These are phyloP conservation scores for Acmispon strigosus DNA, from an alignment of 306 rosid species.

Conservation along the genomic window DNA sequence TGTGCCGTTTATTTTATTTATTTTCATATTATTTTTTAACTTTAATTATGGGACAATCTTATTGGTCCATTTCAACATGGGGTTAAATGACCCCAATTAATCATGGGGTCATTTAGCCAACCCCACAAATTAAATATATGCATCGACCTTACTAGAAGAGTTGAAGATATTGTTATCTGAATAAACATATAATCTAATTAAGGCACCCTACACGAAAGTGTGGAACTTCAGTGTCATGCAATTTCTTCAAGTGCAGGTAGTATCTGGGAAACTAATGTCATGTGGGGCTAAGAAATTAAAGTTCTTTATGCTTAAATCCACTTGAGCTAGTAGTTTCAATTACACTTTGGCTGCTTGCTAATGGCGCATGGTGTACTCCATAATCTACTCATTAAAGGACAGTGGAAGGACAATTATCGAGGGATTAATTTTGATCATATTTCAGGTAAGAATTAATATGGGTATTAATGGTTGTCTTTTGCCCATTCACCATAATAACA, in stretches of 20 bases:
- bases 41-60: no score
- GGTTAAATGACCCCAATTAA: no score
- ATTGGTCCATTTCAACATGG: no score
- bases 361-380: not conserved
- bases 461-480: not conserved
- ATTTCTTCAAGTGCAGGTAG: not conserved
- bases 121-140: not conserved
- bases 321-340: not conserved
- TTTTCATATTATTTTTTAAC: no score
- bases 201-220: not conserved
- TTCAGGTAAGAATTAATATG: not conserved
- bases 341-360: not conserved
- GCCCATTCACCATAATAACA: no score
- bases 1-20: no score
- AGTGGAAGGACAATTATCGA: not conserved
- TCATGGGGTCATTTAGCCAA: no score
- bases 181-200: not conserved
- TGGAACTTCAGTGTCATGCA: not conserved
- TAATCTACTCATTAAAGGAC: not conserved
- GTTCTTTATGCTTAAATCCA: not conserved
- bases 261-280: not conserved
- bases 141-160: not conserved
- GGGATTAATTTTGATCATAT: not conserved
- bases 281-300: conserved; percentile 9
- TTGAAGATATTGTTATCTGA: not conserved